Conservation (phyloP, 2,329 filamentous ascomycete species). For the Juglanconis sp. region DNA sequence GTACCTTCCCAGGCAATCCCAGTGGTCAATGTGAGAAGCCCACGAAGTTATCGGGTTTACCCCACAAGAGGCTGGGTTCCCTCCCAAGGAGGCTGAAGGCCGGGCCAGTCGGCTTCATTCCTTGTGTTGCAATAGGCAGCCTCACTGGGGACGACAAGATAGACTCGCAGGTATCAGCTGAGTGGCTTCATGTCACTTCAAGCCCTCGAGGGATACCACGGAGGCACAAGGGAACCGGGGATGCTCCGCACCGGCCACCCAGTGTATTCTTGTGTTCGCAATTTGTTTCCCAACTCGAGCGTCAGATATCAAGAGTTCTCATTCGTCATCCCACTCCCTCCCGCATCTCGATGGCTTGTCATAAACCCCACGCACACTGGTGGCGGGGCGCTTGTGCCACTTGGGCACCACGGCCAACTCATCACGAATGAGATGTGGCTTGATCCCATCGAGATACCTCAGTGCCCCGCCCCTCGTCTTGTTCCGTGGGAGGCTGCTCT, state of each 20-base stretch:
- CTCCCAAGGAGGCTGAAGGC: neutral
- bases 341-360: neutral
- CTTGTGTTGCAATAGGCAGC: slow-evolving; percentile 1
- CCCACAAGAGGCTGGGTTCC: neutral
- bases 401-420: slow-evolving; percentile 10
- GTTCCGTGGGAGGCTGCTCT: neutral
- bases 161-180: neutral
- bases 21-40: neutral
- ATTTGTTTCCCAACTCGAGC: neutral
- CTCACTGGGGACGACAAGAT: neutral
- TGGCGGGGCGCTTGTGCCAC: neutral
- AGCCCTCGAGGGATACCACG: neutral
- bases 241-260: neutral
- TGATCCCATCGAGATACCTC: neutral
- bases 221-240: neutral
- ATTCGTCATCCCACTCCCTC: neutral
- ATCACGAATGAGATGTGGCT: slow-evolving; percentile 3
- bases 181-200: neutral
- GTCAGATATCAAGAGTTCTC: neutral
- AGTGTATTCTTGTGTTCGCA: neutral
- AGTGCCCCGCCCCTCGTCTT: neutral
- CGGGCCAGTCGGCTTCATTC: slow-evolving; percentile 13
- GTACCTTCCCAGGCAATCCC: too few species aligned
- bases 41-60: neutral
- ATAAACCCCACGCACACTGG: neutral